A percentile compares a stretch with the other conserved stretches of the same genome.
phyloP scores from a whole-genome alignment of 2,329 filamentous ascomycete species.

The Lasiodiplodia sp. region DNA sequence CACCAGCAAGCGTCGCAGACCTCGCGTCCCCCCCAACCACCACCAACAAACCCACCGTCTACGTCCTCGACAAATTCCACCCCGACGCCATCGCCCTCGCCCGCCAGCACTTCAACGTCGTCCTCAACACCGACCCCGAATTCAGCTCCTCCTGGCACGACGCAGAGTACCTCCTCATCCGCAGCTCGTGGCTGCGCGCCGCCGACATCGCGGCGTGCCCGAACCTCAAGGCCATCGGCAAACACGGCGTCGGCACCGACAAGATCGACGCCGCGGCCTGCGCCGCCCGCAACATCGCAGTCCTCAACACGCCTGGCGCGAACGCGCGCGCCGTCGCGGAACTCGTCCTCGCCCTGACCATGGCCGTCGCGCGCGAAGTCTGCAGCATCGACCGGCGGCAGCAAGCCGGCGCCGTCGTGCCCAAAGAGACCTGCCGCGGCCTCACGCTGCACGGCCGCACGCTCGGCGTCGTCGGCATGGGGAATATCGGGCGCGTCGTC shows the following conservation, averaged over 20 bases:
- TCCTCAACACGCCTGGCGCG: constrained; percentile 58
- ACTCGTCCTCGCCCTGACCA: constrained; percentile 46
- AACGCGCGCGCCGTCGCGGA: constrained; percentile 55
- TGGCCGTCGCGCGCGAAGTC: constrained; percentile 41
- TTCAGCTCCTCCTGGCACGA: constrained; percentile 50
- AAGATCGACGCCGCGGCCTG: constrained; percentile 55
- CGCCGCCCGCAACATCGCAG: constrained; percentile 48
- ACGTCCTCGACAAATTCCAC: constrained; percentile 52
- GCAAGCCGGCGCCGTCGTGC: constrained; percentile 44
- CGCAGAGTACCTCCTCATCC: constrained; percentile 51
- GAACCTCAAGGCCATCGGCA: constrained; percentile 53
- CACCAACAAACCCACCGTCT: constrained; percentile 47
- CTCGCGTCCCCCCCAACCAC: not conserved
- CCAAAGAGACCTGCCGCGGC: constrained; percentile 54
- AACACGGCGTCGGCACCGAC: constrained; percentile 58
- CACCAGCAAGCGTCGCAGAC: not conserved
- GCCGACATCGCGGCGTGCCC: constrained; percentile 48
- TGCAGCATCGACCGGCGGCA: constrained; percentile 38
- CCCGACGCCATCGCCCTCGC: constrained; percentile 46
- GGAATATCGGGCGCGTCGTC: constrained; percentile 40
- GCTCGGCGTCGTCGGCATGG: constrained; percentile 58
- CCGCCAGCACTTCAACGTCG: constrained; percentile 49
- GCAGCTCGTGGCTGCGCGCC: constrained; percentile 47
- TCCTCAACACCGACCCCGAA: constrained; percentile 46
- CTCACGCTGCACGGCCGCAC: constrained; percentile 52